Evolutionary conservation across 306 rosid species (phyloP), one percentile per base, ranked within the genome.

Genomic region (Begonia masoniana): DNA sequence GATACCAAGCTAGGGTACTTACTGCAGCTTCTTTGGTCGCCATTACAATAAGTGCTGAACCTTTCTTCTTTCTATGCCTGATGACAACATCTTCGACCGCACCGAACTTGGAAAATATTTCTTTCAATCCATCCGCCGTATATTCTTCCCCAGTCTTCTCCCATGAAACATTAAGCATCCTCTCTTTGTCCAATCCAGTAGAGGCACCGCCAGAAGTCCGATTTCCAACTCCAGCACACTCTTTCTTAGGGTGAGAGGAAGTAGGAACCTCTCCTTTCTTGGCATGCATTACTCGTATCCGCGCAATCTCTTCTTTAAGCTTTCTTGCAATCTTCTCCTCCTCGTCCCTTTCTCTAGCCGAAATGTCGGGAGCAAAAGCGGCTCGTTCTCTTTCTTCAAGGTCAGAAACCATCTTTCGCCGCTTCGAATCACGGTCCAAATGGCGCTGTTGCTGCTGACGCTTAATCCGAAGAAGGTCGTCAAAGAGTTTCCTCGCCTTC

Each of bases 1-100:
- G 10, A n/a, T 6, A 31, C 9, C 39, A 13, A 1, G 2, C 15
- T 45, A 24, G 24, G 41, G 51, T 24, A 67, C 94, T 77, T 57
- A 91, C 99, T 36, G 86, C 88, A 63, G 88, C 99, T 57, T 92
- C 83, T 79, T 81, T 81, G 55, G 67, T 71, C 0, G 79, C 71
- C 96, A 92, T 92, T 6, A 79, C 94, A 62, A 91, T 87, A 15
- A 91, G 78, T 13, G 99, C 96, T 12, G 96, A 86, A 62, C 94
- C 86, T 65, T 54, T 92, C 67, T 86, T 91, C 77, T 83, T 89
- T 53, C 52, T 52, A 31, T 75, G 72, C 68, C 78, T 91, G 61
- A 91, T 83, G 43, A 91, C 84, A 47, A 91, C 84, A 78, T 86
- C 99, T 70, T 86, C 99, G 15, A 91, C 93, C 54, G 53, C 82